Conservation (phyloP, 2,329 filamentous ascomycete species). For the Daldinia eschscholtzii region DNA sequence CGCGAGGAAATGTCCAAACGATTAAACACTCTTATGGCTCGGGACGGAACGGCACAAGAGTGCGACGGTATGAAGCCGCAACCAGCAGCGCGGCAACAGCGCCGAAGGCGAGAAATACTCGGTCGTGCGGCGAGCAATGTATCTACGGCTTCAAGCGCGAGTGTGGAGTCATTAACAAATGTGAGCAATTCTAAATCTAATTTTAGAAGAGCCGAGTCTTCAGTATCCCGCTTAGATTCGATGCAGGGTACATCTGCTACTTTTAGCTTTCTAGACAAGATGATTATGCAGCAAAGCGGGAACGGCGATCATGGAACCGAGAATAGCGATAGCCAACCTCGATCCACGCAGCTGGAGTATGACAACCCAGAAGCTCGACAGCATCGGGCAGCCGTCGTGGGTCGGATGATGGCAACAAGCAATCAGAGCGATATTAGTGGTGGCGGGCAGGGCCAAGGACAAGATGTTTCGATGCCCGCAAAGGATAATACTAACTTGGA, state of each 20-base stretch:
- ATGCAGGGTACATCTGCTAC: slow-evolving; percentile 26
- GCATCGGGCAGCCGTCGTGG: slow-evolving; percentile 47
- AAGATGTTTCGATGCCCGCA: neutral
- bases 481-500: neutral
- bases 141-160: slow-evolving; percentile 64
- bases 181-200: slow-evolving; percentile 18
- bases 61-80: slow-evolving; percentile 37
- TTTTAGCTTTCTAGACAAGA: slow-evolving; percentile 40
- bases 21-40: slow-evolving; percentile 46
- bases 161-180: slow-evolving; percentile 56
- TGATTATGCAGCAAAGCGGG: slow-evolving; percentile 24
- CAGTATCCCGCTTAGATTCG: slow-evolving; percentile 35
- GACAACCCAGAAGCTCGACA: slow-evolving; percentile 63
- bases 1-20: slow-evolving; percentile 48
- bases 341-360: slow-evolving; percentile 67
- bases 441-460: slow-evolving; percentile 3
- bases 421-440: slow-evolving; percentile 13
- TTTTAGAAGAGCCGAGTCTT: slow-evolving; percentile 27
- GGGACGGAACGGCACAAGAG: slow-evolving; percentile 27
- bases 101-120: slow-evolving; percentile 63
- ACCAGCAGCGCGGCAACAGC: slow-evolving; percentile 45
- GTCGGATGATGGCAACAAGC: slow-evolving; percentile 42
- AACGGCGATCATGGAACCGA: slow-evolving; percentile 21
- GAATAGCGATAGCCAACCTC: slow-evolving; percentile 50
- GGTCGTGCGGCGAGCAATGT: slow-evolving; percentile 71